Conservation (phyloP, 2,329 filamentous ascomycete species). For the Paraconiothyrium brasiliense region DNA sequence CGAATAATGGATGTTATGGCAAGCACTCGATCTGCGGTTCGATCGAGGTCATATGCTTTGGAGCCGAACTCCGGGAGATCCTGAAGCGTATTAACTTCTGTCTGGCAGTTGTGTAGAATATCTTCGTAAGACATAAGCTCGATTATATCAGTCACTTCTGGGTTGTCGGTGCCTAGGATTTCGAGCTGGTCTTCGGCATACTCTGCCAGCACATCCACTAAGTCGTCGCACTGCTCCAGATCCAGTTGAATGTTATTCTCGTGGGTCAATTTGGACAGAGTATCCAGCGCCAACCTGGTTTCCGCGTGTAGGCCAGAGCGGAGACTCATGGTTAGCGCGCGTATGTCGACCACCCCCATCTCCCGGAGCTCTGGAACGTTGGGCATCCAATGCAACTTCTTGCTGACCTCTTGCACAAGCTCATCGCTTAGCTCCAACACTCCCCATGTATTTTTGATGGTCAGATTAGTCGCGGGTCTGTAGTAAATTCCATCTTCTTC, state of each 20-base stretch:
- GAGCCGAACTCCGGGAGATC: conserved; percentile 79
- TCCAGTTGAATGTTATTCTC: conserved; percentile 46
- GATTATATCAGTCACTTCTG: conserved; percentile 87
- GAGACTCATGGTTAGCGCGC: conserved; percentile 86
- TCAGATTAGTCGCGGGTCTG: conserved; percentile 34
- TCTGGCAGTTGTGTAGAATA: conserved; percentile 77
- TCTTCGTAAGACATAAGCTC: conserved; percentile 88
- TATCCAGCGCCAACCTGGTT: conserved; percentile 88
- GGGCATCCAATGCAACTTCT: conserved; percentile 73
- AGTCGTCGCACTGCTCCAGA: conserved; percentile 69
- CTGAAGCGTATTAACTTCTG: conserved; percentile 76
- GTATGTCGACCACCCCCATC: conserved; percentile 87
- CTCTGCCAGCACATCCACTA: conserved; percentile 87
- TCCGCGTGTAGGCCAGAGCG: conserved; percentile 91
- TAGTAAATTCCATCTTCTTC: conserved; percentile 42
- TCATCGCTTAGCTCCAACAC: conserved; percentile 57
- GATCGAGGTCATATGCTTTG: conserved; percentile 80
- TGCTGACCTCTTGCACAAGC: conserved; percentile 78
- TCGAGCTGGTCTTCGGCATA: conserved; percentile 91
- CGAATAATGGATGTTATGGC: conserved; percentile 92
- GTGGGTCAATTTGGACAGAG: conserved; percentile 75
- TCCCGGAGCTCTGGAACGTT: conserved; percentile 79
- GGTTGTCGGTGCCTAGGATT: conserved; percentile 81
- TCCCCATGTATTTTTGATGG: conserved; percentile 37
- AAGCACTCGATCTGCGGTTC: conserved; percentile 85